These are phyloP conservation scores for Penicillium cataractarum DNA, from an alignment of 495 filamentous ascomycete species.

Conservation along the genomic window DNA sequence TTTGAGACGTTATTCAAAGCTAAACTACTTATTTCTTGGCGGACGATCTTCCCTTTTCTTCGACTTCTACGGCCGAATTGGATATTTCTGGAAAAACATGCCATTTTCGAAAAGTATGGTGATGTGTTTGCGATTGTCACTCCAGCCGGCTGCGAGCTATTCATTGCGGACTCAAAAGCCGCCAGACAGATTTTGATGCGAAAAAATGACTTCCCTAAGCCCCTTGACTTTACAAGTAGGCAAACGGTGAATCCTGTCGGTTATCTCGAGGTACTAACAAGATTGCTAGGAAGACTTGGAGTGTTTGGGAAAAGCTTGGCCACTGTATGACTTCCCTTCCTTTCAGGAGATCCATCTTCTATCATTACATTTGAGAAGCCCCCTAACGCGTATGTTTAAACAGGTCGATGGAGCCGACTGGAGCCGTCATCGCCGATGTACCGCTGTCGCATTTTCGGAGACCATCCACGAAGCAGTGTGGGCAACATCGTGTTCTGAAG, in stretches of 20 bases:
- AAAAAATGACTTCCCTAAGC: neutral
- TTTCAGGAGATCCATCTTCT: neutral
- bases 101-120: neutral
- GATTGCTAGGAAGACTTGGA: neutral
- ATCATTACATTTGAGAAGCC: neutral
- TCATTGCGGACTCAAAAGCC: neutral
- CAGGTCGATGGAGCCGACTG: neutral
- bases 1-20: neutral
- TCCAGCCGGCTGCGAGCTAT: neutral
- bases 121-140: neutral
- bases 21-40: neutral
- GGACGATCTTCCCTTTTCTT: neutral
- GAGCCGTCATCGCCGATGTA: slow-evolving; percentile 1
- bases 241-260: neutral
- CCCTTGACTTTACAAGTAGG: neutral
- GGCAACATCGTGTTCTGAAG: neutral
- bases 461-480: neutral
- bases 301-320: neutral
- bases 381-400: neutral
- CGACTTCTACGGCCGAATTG: neutral
- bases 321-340: neutral
- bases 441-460: neutral
- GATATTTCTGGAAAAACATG: neutral
- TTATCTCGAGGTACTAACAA: neutral
- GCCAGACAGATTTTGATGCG: neutral